Conservation (phyloP, 495 filamentous ascomycete genomes). For the Hypomontagnella monticulosa region DNA sequence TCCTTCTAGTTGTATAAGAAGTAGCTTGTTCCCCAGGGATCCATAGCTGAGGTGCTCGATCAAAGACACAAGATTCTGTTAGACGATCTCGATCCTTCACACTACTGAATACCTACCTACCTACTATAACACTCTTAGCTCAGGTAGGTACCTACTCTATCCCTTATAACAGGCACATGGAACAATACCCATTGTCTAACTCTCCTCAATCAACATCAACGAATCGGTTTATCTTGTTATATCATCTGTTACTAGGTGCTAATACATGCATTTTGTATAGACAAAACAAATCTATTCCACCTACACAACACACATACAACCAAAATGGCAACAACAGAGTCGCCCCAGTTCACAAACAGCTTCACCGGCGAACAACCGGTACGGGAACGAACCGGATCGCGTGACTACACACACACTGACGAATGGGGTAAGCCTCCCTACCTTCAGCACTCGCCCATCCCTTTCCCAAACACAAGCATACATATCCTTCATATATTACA, state of each 20-base stretch:
- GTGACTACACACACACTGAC: conserved; percentile 47
- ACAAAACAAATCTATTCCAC: conserved; percentile 2
- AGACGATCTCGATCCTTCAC: conserved; percentile 26
- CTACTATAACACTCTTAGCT: not conserved
- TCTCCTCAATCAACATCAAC: too few relatives aligned
- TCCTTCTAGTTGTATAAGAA: conserved; percentile 31
- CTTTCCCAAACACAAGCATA: not conserved
- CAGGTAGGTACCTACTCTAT: too few relatives aligned
- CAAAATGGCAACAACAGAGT: conserved; percentile 33
- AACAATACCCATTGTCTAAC: too few relatives aligned
- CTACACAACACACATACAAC: not conserved
- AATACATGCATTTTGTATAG: conserved; percentile 11
- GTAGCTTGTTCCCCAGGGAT: conserved; percentile 16
- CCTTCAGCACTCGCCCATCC: not conserved
- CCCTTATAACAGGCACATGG: too few relatives aligned
- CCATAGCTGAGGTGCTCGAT: not conserved
- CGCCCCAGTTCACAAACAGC: conserved; percentile 34
- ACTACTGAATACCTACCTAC: conserved; percentile 4
- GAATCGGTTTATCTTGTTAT: too few relatives aligned
- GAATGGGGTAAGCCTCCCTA: conserved; percentile 53
- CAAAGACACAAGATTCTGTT: not conserved
- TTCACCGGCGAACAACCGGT: conserved; percentile 27
- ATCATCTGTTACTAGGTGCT: not conserved
- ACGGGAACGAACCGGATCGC: conserved; percentile 33
- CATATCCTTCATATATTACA: conserved; percentile 5